Base-by-base conservation (phyloP, 2,329 filamentous ascomycete genomes). In the Fusarium sp. region DNA sequence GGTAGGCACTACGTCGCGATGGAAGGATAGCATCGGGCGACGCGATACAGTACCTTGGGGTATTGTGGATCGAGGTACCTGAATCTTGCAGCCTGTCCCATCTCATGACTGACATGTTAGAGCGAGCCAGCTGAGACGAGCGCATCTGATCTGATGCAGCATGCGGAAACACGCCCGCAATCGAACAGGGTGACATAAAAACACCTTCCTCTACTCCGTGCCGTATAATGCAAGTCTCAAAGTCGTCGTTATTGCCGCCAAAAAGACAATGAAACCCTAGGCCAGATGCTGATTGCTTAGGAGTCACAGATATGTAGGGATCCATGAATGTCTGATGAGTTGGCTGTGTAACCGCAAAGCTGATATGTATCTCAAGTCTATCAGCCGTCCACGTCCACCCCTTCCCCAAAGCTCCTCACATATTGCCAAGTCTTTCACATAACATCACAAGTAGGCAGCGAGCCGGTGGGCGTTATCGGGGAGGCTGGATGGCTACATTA, bases 271-370 rank as follows among this genome's bases (percentile, higher is more conserved):
- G 40, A 53, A 55, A 61, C 42, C 31, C 34, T 44, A 31, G 31
- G 19, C 34, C 28, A 47, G 45, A 28, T 59, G 53, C 36, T 46
- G 38, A 57, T 24, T 69, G 56, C 50, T 52, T 56, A n/a, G 40
- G 31, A 44, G 42, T 50, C 55, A 52, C 33, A 38, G 62, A 45
- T 36, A 67, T 63, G 61, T 49, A 62, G 50, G 66, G 42, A 54
- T 53, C 62, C 50, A 59, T 51, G 50, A 53, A 58, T 67, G 62
- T 67, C 57, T 73, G 72, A 63, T 74, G 72, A 73, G 72, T 50
- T 74, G 70, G 72, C 70, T 49, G 72, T 74, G 72, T 69, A 62
- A 74, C 72, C 54, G 54, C 40, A 50, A 59, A 65, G 46, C 64
- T 62, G 57, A 62, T 66, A 43, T 57, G 54, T 51, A 65, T 54